phyloP scores from a whole-genome alignment of 2,329 filamentous ascomycete genomes.

The Trichophyton equinum region DNA sequence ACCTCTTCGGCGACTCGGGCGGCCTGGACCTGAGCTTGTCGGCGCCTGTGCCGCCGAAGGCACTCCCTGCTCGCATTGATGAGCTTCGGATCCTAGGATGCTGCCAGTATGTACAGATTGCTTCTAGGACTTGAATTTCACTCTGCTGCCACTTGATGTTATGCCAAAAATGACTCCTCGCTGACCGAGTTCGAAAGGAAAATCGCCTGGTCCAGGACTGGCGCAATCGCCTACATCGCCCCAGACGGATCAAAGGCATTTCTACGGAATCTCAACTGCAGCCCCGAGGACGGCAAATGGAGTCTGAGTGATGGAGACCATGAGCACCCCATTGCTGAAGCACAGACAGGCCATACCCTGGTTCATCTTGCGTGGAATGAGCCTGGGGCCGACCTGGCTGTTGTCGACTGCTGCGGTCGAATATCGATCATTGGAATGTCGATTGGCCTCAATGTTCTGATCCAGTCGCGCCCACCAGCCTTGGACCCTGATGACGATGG shows the following conservation, averaged over 20 bases:
- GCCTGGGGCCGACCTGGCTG: slow-evolving; percentile 64
- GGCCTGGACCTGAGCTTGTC: slow-evolving; percentile 45
- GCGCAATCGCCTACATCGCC: slow-evolving; percentile 71
- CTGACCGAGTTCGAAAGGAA: slow-evolving; percentile 39
- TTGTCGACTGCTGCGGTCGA: slow-evolving; percentile 67
- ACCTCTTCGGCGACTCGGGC: slow-evolving; percentile 59
- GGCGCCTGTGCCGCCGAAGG: slow-evolving; percentile 48
- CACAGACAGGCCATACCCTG: slow-evolving; percentile 53
- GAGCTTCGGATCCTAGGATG: slow-evolving; percentile 64
- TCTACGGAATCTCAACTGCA: slow-evolving; percentile 58
- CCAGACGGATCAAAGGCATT: slow-evolving; percentile 58
- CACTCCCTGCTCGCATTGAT: slow-evolving; percentile 60
- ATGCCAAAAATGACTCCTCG: not conserved
- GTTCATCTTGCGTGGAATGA: slow-evolving; percentile 76
- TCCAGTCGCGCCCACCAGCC: slow-evolving; percentile 48
- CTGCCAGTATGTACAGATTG: slow-evolving; percentile 54
- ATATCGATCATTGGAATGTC: slow-evolving; percentile 62
- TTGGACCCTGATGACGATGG: slow-evolving; percentile 62
- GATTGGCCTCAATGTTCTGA: slow-evolving; percentile 61
- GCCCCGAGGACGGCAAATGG: slow-evolving; percentile 60
- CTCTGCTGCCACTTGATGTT: not conserved
- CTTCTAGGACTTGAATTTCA: not conserved
- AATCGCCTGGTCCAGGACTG: slow-evolving; percentile 77
- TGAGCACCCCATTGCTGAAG: slow-evolving; percentile 48
- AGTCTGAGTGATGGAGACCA: slow-evolving; percentile 58